Base-by-base conservation (phyloP, 2,329 filamentous ascomycete species). In the Ceratocystis huliohia region DNA sequence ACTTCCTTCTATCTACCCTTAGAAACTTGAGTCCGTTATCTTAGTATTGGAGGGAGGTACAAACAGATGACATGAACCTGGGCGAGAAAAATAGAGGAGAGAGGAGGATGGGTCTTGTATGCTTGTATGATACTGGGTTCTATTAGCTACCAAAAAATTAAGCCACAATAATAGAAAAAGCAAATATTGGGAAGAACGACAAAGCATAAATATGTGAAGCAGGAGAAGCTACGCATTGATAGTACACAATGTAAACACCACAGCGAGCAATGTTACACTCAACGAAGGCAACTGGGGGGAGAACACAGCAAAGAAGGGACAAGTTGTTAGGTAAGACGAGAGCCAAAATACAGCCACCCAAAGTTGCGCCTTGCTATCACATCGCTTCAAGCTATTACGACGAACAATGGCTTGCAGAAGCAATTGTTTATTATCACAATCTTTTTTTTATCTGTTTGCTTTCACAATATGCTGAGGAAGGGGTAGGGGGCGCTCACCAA, bases 31-130 rank as follows among this genome's bases (percentile, higher is more conserved):
- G 56, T 20, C 56, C 17, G 33, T 59, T 59, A 37, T 30, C 15
- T 8, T 1, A 59, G 13, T 37, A 59, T 37, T 37, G 5, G 56
- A 59, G 30, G 56, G 28, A 59, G 56, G 56, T 59, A 59, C 56
- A 37, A n/a, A n/a, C 28, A 59, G 56, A 59, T 59, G 56, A 20
- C 56, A 59, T 33, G 56, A 59, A 59, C 56, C 20, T 28, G 56
- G 56, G 56, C 17, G 56, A 63, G 61, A 63, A 22, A 63, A 8
- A 62, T n/a, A 41, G 15, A 63, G 44, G 28, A 62, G 45, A 62
- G 22, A 62, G n/a, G 61, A 22, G 46, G 50, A 15, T 20, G 56
- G 17, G 22, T n/a, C 15, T 57, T 57, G 22, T 30, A 28, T 22
- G 17, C 15, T 57, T 57, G 22, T 30, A 28, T 22, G 17, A 33